Evolutionary conservation across 441 rosid genomes (phyloP).

Genomic region (Omphalea diandra): DNA sequence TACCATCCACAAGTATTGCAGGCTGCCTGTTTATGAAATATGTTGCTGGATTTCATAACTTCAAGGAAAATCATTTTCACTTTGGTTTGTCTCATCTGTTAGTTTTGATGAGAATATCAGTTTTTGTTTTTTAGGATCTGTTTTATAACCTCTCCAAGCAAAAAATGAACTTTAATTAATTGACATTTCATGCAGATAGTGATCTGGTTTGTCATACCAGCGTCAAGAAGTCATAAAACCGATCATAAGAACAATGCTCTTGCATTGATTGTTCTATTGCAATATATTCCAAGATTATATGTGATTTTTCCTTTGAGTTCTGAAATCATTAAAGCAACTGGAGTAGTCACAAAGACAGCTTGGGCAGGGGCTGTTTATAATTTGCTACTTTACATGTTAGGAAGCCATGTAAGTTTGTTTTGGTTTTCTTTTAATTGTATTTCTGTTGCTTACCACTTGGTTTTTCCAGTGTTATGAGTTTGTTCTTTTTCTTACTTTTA

Average conservation of each 20-base stretch:
- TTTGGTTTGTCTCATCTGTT: neutral
- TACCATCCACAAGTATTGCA: neutral
- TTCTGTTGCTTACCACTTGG: slow-evolving; percentile 12
- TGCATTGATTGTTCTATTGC: slow-evolving; percentile 78
- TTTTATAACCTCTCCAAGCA: neutral
- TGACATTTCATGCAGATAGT: slow-evolving; percentile 54
- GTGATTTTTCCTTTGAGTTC: slow-evolving; percentile 88
- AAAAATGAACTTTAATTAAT: slow-evolving; percentile 1
- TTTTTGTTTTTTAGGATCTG: neutral
- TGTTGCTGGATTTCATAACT: slow-evolving; percentile 1
- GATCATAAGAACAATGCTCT: slow-evolving; percentile 76
- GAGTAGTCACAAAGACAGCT: slow-evolving; percentile 88
- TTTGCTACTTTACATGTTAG: slow-evolving; percentile 81
- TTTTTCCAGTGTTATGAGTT: slow-evolving; percentile 6
- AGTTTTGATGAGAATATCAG: neutral
- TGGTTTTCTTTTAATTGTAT: slow-evolving; percentile 4
- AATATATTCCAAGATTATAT: slow-evolving; percentile 82
- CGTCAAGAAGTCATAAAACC: slow-evolving; percentile 51
- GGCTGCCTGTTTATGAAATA: slow-evolving; percentile 6
- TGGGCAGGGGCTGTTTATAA: slow-evolving; percentile 99
- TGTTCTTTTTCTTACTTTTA: slow-evolving; percentile 27
- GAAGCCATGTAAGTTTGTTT: slow-evolving; percentile 78
- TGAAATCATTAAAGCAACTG: slow-evolving; percentile 82
- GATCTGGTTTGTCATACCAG: slow-evolving; percentile 79
- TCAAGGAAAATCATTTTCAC: neutral